Evolutionary conservation across 1,284 basidiomycete species (phyloP), one percentile per base, ranked within the genome.

Genomic region (Microbotryum silenes-acaulis): DNA sequence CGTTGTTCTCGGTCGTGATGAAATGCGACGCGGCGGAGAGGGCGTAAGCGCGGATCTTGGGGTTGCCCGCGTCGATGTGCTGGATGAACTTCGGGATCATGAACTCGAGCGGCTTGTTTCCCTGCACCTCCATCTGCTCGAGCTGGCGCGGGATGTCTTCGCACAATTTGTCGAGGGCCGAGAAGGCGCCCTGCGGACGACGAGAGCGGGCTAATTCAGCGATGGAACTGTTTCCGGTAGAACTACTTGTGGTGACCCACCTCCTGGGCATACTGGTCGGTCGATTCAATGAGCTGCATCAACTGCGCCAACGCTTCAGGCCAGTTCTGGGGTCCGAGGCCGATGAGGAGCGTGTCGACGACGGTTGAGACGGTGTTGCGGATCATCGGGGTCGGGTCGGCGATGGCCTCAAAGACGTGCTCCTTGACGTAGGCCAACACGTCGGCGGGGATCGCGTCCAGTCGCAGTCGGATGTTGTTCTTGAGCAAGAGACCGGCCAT

Each of bases 401-500:
- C 82, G 75, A 96, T 88, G 42, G 90, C 89, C 61, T 81, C 79
- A 21, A 97, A 82, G 48, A 94, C 84, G 47, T 87, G 84, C 16
- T 78, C 79, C 76, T 96, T 96, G 68, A 92, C 87, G 74, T 88
- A 97, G 45, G 81, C 79, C 48, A 84, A 79, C 8, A 88, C 86
- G 31, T 85, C 83, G n/a, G 80, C 78, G 27, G 83, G 78, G 16
- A 85, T 82, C 59, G 78, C 80, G 56, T 87, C 79, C 72, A 90
- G 48, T 85, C 84, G 47, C 60, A 69, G 52, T 56, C 47, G 72
- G 59, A 81, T 73, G 72, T 94, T 91, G 78, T 97, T 98, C 83
- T 98, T 98, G 76, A 98, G 85, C 44, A 98, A 82, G 72, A 97
- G 88, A 59, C 94, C 96, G 37, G 96, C 93, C 76, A 97, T 92